Evolutionary conservation across 768 basidiomycete genomes (phyloP), one percentile per base, ranked within the genome.

Genomic region (Leccinum longicurvipes): DNA sequence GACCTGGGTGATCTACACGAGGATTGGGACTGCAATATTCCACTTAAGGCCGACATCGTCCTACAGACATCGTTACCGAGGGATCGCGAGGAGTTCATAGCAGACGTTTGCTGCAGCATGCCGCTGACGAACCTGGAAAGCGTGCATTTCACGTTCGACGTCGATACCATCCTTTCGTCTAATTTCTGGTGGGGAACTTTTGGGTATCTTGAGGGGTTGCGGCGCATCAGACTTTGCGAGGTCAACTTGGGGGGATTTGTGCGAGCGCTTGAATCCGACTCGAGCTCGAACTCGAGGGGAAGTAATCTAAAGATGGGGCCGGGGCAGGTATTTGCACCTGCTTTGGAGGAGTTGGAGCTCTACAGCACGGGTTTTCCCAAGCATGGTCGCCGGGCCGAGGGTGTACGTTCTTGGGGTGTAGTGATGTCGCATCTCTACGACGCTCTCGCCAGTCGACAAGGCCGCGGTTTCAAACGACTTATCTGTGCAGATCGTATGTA

Each of bases 11-110:
- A 31, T 28, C 46, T 59, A 11, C 27, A 44, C 17, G 59, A 67
- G 25, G 57, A 67, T 19, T 66, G 62, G 62, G 55, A 54, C 42
- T 56, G 57, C 53, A 34, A 60, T 14, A 57, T 68, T 17, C 60
- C 63, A 28, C 61, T 63, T 55, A 61, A 57, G 21, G 36, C 52
- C 15, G 61, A 61, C 36, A 6, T 65, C 44, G 58, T 47, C 27
- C 32, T 54, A 8, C 50, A 34, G 41, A 50, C 55, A 25, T 65
- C 54, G 8, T 29, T 44, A 31, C 19, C 41, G 6, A 52, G 14
- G 34, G 61, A 60, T 47, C 59, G 57, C 36, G 61, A 60, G 48
- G 50, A 54, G 14, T 41, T 63, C 45, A 36, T 58, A 21, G 42
- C 53, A 2, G 32, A 25, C 21, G 10, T 67, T 19, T 68, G 50